Conservation (phyloP, 2,329 filamentous ascomycete species). For the Botrytis cinerea region DNA sequence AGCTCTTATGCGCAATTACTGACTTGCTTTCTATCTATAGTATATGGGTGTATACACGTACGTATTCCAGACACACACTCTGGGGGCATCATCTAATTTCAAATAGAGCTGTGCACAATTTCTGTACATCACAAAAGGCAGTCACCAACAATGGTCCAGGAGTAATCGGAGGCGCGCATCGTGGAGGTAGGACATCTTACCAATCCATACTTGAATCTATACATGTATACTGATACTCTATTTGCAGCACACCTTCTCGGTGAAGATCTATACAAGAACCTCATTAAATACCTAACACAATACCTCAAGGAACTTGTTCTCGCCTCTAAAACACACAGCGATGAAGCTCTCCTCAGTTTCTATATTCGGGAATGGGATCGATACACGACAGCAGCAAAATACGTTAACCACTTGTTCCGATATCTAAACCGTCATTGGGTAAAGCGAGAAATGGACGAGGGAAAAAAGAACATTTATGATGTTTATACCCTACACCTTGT, state of each 20-base stretch:
- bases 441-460: constrained; percentile 97
- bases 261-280: constrained; percentile 91
- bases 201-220: constrained; percentile 22
- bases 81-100: constrained; percentile 43
- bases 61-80: constrained; percentile 35
- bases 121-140: constrained; percentile 97
- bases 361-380: constrained; percentile 97
- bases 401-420: constrained; percentile 94
- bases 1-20: constrained; percentile 21
- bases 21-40: constrained; percentile 43
- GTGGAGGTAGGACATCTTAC: constrained; percentile 61
- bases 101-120: constrained; percentile 87
- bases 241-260: constrained; percentile 84
- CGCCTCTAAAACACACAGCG: constrained; percentile 75
- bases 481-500: constrained; percentile 97
- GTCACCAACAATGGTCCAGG: constrained; percentile 57
- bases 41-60: constrained; percentile 98
- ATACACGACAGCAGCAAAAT: constrained; percentile 94
- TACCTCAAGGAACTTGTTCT: constrained; percentile 72
- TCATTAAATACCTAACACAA: constrained; percentile 78
- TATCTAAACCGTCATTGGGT: constrained; percentile 99
- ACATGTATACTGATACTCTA: constrained; percentile 26
- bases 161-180: constrained; percentile 57
- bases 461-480: constrained; percentile 97
- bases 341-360: constrained; percentile 86